Conservation (phyloP, 2,329 filamentous ascomycete genomes). For the Diaporthe citriasiana region DNA sequence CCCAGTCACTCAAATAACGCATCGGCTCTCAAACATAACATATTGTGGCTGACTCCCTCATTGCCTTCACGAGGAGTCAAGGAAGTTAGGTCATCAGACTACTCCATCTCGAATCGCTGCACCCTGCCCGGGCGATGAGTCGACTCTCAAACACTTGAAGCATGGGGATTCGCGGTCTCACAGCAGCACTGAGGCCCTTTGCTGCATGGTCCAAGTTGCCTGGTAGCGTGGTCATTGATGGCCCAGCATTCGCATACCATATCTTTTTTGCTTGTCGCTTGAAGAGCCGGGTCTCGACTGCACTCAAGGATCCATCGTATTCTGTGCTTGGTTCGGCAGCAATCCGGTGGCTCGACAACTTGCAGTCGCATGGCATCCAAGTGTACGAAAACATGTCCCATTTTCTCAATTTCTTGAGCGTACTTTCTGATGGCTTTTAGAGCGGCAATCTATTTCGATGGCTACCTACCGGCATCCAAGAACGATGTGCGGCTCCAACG, state of each 20-base stretch:
- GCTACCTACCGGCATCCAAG: conserved; percentile 80
- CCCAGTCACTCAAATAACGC: neutral
- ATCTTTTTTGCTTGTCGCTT: conserved; percentile 43
- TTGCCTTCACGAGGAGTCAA: neutral
- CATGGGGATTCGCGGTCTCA: conserved; percentile 49
- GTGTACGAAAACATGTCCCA: conserved; percentile 37
- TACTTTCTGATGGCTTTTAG: conserved; percentile 55
- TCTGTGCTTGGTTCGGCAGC: conserved; percentile 43
- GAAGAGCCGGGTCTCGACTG: conserved; percentile 32
- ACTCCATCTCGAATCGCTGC: neutral
- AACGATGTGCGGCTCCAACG: conserved; percentile 72
- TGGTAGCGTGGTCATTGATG: conserved; percentile 47
- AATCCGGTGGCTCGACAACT: conserved; percentile 45
- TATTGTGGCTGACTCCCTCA: neutral
- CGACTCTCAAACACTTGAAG: neutral
- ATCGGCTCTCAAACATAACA: neutral
- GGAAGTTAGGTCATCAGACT: neutral
- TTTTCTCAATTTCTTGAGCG: neutral
- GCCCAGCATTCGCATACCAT: conserved; percentile 48
- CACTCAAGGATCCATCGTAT: conserved; percentile 45
- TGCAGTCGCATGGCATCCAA: conserved; percentile 39
- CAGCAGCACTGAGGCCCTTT: conserved; percentile 44
- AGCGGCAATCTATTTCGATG: conserved; percentile 86
- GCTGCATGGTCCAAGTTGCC: conserved; percentile 43
- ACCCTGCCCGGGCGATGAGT: neutral